Evolutionary conservation across 768 basidiomycete species (phyloP).

Genomic region (Royoungia palumana): DNA sequence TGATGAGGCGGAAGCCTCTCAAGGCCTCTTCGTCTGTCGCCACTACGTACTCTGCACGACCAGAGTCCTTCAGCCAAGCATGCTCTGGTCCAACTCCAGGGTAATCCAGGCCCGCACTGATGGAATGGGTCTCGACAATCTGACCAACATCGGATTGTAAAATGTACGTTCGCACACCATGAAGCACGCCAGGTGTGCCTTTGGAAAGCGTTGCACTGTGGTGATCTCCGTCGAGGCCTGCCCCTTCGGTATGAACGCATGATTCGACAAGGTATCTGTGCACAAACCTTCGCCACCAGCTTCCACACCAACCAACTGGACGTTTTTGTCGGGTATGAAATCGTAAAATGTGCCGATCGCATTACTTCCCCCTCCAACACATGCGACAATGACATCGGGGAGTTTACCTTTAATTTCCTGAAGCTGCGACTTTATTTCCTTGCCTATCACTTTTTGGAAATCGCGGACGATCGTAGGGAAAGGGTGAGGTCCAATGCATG

Average conservation of each 20-base stretch:
- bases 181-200: slow-evolving; percentile 91
- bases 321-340: slow-evolving; percentile 85
- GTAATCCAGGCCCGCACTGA: slow-evolving; percentile 95
- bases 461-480: slow-evolving; percentile 99
- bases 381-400: slow-evolving; percentile 92
- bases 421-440: slow-evolving; percentile 91
- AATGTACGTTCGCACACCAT: slow-evolving; percentile 94
- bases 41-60: slow-evolving; percentile 87
- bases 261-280: background rate
- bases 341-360: slow-evolving; percentile 98
- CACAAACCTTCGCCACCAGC: slow-evolving; percentile 90
- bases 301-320: slow-evolving; percentile 90
- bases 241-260: slow-evolving; percentile 5
- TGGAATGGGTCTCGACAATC: slow-evolving; percentile 95
- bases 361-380: slow-evolving; percentile 97
- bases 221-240: slow-evolving; percentile 72
- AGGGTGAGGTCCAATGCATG: slow-evolving; percentile 95
- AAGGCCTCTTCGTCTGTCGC: slow-evolving; percentile 95
- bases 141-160: slow-evolving; percentile 87
- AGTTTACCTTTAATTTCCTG: slow-evolving; percentile 72
- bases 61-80: slow-evolving; percentile 93
- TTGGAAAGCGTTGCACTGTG: slow-evolving; percentile 93
- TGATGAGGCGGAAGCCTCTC: slow-evolving; percentile 86
- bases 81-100: slow-evolving; percentile 98
- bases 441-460: slow-evolving; percentile 92